A percentile compares a stretch with the other conserved stretches of the same genome.
Conservation (phyloP, 1,284 basidiomycete genomes). For the Cerioporus squamosus region DNA sequence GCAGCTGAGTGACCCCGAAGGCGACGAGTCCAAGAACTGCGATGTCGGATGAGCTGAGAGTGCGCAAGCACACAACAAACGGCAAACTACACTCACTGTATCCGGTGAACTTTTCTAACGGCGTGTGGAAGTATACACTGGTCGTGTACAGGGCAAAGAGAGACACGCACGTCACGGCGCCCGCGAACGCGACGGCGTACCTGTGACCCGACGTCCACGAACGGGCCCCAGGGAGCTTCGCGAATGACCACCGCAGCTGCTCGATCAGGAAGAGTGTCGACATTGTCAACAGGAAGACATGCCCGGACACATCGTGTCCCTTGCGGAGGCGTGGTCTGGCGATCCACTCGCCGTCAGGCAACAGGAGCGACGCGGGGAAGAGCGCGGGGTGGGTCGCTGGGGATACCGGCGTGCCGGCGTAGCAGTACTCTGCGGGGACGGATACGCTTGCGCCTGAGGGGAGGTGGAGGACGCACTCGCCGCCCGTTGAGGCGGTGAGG, state of each 20-base stretch:
- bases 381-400: conserved; percentile 66
- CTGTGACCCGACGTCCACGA: conserved; percentile 49
- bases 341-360: conserved; percentile 48
- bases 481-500: conserved; percentile 77
- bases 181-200: conserved; percentile 47
- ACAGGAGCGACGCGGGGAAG: conserved; percentile 51
- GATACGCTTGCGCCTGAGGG: conserved; percentile 58
- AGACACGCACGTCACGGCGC: conserved; percentile 68
- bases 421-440: conserved; percentile 68
- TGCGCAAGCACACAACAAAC: neutral
- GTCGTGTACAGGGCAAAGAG: conserved; percentile 81
- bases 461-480: conserved; percentile 74
- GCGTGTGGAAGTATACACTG: conserved; percentile 90
- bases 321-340: conserved; percentile 63
- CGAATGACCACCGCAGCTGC: conserved; percentile 63
- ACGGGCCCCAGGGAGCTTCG: conserved; percentile 11
- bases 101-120: conserved; percentile 86
- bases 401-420: conserved; percentile 53
- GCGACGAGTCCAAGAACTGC: conserved; percentile 15
- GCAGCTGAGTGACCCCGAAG: conserved; percentile 14
- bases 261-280: conserved; percentile 81
- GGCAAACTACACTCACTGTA: conserved; percentile 57
- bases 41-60: neutral
- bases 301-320: conserved; percentile 95
- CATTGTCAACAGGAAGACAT: conserved; percentile 91